Evolutionary conservation across 2,329 filamentous ascomycete species (phyloP), one percentile per base, ranked within the genome.

Genomic region (Kalaharituber pfeilii): DNA sequence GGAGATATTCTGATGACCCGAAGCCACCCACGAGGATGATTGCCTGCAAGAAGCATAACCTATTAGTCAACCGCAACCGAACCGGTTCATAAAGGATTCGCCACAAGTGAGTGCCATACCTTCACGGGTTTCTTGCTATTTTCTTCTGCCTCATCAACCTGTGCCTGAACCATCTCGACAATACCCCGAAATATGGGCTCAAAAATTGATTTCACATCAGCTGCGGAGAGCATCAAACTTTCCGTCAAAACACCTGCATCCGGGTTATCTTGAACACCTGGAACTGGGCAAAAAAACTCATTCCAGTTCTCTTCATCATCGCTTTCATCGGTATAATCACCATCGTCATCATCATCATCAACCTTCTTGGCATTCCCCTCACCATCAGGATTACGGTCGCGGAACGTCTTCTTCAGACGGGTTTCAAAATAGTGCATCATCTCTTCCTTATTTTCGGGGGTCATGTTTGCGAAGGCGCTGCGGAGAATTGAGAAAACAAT

Each of bases 11-110:
- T 66, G 79, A 84, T 69, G 86, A 81, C 1, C 84, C 84, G 62
- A 89, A 88, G 5, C 84, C 84, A 58, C 84, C 84, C 0, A 89
- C 84, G 3, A 89, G 73, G 30, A 88, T 80, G 60, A 89, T 86
- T n/a, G 83, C 82, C 9, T 77, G 78, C 5, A 53, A 20, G 9
- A 20, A 45, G 1, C 11, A 3, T 36, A 36, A 36, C n/a, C n/a
- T 36, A n/a, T 36, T 36, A 36, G 30, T n/a, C n/a, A 36, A 9
- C 30, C 30, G 11, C 30, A 36, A 11, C n/a, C 8, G 8, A 33
- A 3, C 11, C n/a, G 2, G 30, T 9, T 36, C 30, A 11, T 8
- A 33, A 8, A 33, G 29, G 29, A 33, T 36, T 2, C n/a, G 30
- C 30, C 11, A n/a, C n/a, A n/a, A n/a, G 30, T 11, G 11, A 11